Percentiles rank a stretch among this genome's conserved stretches.
Evolutionary conservation across 2,329 filamentous ascomycete genomes (phyloP).

Genomic region (Mycosphaerella sp.): DNA sequence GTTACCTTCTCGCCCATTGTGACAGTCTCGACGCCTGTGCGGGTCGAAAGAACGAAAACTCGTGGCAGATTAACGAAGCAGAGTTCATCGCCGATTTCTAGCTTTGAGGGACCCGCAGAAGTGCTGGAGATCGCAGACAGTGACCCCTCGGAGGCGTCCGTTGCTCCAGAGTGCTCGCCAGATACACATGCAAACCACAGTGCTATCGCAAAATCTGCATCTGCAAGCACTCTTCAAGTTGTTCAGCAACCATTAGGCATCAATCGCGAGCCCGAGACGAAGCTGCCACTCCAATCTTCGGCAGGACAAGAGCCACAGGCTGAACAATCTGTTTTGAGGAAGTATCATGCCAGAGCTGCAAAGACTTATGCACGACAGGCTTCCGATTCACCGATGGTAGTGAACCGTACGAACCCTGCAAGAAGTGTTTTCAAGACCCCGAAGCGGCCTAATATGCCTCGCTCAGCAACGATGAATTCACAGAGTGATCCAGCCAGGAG

Average conservation of each 20-base stretch:
- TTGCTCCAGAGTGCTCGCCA: background rate
- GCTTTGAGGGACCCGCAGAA: background rate
- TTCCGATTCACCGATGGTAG: slow-evolving; percentile 8
- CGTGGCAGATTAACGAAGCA: background rate
- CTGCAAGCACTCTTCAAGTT: too few species aligned
- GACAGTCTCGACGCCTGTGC: slow-evolving; percentile 5
- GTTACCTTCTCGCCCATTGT: slow-evolving; percentile 14
- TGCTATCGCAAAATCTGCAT: background rate
- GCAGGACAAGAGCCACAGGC: background rate
- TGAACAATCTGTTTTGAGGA: background rate
- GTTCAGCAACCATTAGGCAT: background rate
- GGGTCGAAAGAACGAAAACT: background rate
- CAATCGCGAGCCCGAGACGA: background rate
- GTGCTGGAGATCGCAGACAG: slow-evolving; percentile 2
- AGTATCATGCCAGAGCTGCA: background rate
- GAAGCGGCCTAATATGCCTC: slow-evolving; percentile 5
- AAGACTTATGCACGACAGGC: background rate
- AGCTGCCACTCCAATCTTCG: too few species aligned
- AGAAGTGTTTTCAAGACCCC: slow-evolving; percentile 13
- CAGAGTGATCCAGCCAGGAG: slow-evolving; percentile 3
- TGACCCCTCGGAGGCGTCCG: background rate
- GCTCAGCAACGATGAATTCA: slow-evolving; percentile 9
- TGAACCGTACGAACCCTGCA: slow-evolving; percentile 6
- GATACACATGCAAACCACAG: background rate
- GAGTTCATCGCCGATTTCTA: background rate